Evolutionary conservation across 441 rosid genomes (phyloP).

Genomic region (Dalechampia spathulata): DNA sequence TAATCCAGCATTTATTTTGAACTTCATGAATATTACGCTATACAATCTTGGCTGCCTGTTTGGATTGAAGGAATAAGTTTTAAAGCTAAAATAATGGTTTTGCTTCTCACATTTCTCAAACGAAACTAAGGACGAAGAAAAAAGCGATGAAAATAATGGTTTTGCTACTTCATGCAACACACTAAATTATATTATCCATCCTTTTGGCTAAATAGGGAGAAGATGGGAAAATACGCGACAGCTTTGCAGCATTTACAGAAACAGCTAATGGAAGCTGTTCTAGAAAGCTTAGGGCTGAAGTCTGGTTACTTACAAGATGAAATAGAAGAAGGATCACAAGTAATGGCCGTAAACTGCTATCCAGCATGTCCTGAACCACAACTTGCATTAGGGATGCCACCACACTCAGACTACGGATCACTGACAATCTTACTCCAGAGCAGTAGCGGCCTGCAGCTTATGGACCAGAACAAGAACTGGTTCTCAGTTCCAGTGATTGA

Average conservation of each 20-base stretch:
- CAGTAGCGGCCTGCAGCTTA: conserved; percentile 50
- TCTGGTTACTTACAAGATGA: conserved; percentile 30
- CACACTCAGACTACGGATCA: conserved; percentile 65
- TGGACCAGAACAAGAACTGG: conserved; percentile 47
- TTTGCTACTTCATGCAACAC: neutral
- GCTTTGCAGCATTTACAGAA: conserved; percentile 39
- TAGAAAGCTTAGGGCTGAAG: conserved; percentile 53
- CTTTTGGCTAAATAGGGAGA: conserved; percentile 30
- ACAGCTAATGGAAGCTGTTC: conserved; percentile 36
- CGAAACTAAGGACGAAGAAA: neutral
- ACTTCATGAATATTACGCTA: too few relatives aligned
- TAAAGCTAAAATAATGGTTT: neutral
- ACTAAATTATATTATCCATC: neutral
- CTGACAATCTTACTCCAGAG: conserved; percentile 57
- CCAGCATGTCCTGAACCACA: conserved; percentile 75
- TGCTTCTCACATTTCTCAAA: neutral
- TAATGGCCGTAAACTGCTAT: conserved; percentile 54
- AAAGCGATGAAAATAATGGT: neutral
- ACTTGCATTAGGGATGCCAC: conserved; percentile 58
- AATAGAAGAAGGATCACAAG: conserved; percentile 42
- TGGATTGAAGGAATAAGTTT: too few relatives aligned
- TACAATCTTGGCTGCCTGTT: too few relatives aligned
- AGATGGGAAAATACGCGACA: conserved; percentile 46
- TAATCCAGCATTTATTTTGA: too few relatives aligned
- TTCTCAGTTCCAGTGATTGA: conserved; percentile 33